Evolutionary conservation across 1,139 yeast species (phyloP), one percentile per base, ranked within the genome.

Genomic region (Kodamaea suecica): DNA sequence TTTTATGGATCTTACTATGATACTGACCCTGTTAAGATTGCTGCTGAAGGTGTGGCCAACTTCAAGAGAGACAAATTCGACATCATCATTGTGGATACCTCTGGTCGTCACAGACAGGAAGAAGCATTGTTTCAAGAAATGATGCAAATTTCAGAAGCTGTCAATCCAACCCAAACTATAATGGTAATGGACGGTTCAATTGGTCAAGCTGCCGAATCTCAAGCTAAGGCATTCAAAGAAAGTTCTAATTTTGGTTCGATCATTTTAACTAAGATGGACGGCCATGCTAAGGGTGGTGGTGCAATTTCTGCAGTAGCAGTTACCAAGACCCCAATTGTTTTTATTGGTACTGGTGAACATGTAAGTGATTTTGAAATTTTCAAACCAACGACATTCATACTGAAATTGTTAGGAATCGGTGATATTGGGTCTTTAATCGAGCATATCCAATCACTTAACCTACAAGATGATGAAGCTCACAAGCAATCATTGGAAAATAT

Each of bases 281-380:
- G 98, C 31, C 97, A 92, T 55, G 98, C 98, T 27, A 92, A 85
- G 63, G 98, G 98, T 57, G 98, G 98, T 66, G 98, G 98, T 70
- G 98, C 98, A 17, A 88, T 92, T 37, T 87, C 97, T 28, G 98
- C 98, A 0, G 97, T 92, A 36, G 98, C 98, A 1, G 95, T 97
- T 2, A 90, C 98, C 10, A 75, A 84, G 39, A 92, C 97, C 0
- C 98, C 98, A n/a, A 84, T 92, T 49, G 85, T 84, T 6, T 92
- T 92, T 55, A 92, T 92, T 40, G 98, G 98, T 74, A 90, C 97
- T 1, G 98, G 98, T 55, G 98, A 92, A 61, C 98, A 92, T 57
- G 84, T 90, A 31, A 86, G 84, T 38, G 98, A 92, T 57, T 76
- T 92, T 44, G 98, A 92, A 61, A 79, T 85, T 30, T 92, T 92